These are phyloP conservation scores for Trichoderma lentiforme DNA, from an alignment of 2,329 filamentous ascomycete species.

Conservation along the genomic window DNA sequence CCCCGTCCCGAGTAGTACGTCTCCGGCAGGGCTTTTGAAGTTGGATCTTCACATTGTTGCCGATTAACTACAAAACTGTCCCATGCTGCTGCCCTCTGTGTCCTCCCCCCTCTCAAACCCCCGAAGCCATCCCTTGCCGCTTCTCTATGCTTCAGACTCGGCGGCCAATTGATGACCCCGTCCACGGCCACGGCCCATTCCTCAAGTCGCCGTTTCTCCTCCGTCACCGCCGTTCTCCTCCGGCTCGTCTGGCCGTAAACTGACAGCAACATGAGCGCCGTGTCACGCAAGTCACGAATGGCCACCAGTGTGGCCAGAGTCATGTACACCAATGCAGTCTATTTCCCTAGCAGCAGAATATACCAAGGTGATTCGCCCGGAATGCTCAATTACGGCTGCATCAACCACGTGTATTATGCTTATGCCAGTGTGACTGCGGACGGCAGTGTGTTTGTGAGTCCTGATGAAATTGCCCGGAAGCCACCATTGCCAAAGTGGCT, in stretches of 20 bases:
- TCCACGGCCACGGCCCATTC: constrained; percentile 1
- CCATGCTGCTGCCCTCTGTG: constrained; percentile 6
- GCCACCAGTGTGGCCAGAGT: constrained; percentile 43
- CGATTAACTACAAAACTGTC: constrained; percentile 18
- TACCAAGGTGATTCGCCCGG: constrained; percentile 72
- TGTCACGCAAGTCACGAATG: constrained; percentile 46
- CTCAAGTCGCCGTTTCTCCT: constrained; percentile 3
- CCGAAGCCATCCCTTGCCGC: constrained; percentile 5
- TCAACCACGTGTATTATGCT: constrained; percentile 80
- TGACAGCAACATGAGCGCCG: constrained; percentile 36
- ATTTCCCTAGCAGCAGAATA: constrained; percentile 77
- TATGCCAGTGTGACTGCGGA: constrained; percentile 72
- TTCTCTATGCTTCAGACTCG: constrained; percentile 1
- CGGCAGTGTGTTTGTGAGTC: constrained; percentile 70
- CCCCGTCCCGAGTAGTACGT: constrained; percentile 12
- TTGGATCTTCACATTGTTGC: constrained; percentile 19
- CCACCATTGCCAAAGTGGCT: constrained; percentile 12
- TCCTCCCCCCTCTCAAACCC: neutral
- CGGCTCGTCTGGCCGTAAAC: neutral
- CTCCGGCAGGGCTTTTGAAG: constrained; percentile 16
- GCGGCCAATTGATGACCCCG: constrained; percentile 3
- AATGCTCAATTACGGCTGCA: constrained; percentile 69
- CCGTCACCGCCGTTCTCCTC: constrained; percentile 5
- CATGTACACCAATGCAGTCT: constrained; percentile 71
- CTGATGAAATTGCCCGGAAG: neutral